Conservation (phyloP, 108 stramenopile genomes). For the Pseudonitzschia multistriata region DNA sequence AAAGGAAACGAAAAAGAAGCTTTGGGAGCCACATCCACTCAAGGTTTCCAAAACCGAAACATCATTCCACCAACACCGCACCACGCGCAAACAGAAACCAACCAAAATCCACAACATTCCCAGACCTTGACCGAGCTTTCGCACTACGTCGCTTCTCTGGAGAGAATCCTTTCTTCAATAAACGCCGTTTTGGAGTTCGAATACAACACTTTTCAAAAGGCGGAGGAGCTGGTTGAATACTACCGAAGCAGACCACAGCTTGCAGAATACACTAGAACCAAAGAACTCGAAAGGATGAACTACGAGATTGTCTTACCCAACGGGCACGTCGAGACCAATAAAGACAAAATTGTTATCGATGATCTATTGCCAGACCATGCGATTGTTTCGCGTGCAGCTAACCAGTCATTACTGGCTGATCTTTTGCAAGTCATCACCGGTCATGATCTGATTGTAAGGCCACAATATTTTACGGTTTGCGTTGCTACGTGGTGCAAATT, state of each 20-base stretch:
- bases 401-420: constrained; percentile 83
- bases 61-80: not conserved
- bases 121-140: constrained; percentile 13
- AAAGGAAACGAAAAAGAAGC: not conserved
- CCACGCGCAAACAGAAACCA: too few relatives aligned
- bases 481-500: constrained; percentile 49
- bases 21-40: not conserved
- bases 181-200: constrained; percentile 67
- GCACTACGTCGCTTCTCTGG: constrained; percentile 24
- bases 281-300: constrained; percentile 79
- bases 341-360: constrained; percentile 36
- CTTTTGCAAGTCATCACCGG: constrained; percentile 66
- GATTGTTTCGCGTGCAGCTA: constrained; percentile 58
- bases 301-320: constrained; percentile 60
- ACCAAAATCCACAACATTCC: not conserved
- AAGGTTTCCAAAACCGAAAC: not conserved
- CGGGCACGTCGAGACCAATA: constrained; percentile 41
- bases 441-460: constrained; percentile 38
- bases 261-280: constrained; percentile 72
- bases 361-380: constrained; percentile 32
- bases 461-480: constrained; percentile 58
- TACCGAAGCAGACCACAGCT: constrained; percentile 62
- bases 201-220: constrained; percentile 73
- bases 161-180: constrained; percentile 37
- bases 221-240: constrained; percentile 66